Evolutionary conservation across 192 early-diverging fungal genomes (phyloP).

Genomic region (Podila horticola): DNA sequence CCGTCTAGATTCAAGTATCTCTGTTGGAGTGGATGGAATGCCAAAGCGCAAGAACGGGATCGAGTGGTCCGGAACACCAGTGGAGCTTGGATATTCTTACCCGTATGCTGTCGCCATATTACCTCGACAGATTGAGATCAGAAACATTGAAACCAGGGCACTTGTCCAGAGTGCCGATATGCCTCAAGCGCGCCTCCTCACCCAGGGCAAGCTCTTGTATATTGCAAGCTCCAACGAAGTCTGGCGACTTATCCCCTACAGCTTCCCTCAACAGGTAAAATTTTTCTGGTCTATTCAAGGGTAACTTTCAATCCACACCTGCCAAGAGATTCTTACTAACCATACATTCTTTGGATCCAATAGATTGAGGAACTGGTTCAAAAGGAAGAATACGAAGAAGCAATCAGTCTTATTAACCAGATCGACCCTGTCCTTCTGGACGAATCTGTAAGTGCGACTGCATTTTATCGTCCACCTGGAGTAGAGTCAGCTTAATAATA

Average conservation of each 20-base stretch:
- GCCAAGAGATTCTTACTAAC: background rate
- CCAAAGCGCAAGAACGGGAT: slow-evolving; percentile 69
- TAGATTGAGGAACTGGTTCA: slow-evolving; percentile 80
- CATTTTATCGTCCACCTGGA: background rate
- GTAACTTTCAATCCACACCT: no score
- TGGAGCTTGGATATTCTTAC: slow-evolving; percentile 70
- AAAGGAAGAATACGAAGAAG: slow-evolving; percentile 78
- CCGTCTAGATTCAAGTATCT: slow-evolving; percentile 64
- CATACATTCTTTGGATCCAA: slow-evolving; percentile 1
- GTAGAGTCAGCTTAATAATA: background rate
- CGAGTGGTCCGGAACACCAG: slow-evolving; percentile 68
- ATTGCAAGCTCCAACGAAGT: slow-evolving; percentile 71
- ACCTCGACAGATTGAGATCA: slow-evolving; percentile 80
- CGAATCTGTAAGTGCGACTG: slow-evolving; percentile 57
- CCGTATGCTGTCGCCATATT: slow-evolving; percentile 82
- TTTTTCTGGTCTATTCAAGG: background rate
- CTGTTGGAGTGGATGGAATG: slow-evolving; percentile 63
- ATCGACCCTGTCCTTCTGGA: slow-evolving; percentile 78
- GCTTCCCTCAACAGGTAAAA: slow-evolving; percentile 61
- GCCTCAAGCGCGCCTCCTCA: slow-evolving; percentile 67
- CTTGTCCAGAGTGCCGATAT: slow-evolving; percentile 87
- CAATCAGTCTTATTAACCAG: slow-evolving; percentile 78
- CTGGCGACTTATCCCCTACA: slow-evolving; percentile 77
- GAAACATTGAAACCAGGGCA: slow-evolving; percentile 83
- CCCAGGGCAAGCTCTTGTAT: slow-evolving; percentile 81